phyloP scores from a whole-genome alignment of 2,329 filamentous ascomycete species.

The Coniochaeta hoffmannii region DNA sequence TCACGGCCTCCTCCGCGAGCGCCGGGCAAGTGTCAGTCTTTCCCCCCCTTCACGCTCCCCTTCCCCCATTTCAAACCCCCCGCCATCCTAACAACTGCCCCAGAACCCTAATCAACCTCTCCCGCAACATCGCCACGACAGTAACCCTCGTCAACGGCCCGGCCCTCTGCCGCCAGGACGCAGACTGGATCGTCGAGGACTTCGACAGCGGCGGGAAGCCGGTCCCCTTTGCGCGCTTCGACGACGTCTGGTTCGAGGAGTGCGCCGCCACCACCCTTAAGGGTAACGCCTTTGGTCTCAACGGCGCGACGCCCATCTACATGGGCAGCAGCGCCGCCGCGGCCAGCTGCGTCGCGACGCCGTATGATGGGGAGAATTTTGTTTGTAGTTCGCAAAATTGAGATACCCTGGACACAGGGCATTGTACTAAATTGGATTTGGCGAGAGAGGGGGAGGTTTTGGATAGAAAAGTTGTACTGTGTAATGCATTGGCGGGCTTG shows the following conservation, averaged over 20 bases:
- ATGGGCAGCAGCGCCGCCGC: conserved; percentile 10
- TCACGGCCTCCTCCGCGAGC: conserved; percentile 13
- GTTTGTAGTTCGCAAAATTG: conserved; percentile 9
- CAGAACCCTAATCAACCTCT: conserved; percentile 14
- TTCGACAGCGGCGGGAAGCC: conserved; percentile 13
- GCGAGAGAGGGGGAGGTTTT: neutral
- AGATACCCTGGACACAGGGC: neutral
- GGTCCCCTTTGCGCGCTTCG: conserved; percentile 19
- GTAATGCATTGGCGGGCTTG: neutral
- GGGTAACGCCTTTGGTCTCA: conserved; percentile 20
- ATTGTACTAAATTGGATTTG: too few species aligned
- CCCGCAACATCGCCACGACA: conserved; percentile 12
- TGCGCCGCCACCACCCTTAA: conserved; percentile 12
- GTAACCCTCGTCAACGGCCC: conserved; percentile 15
- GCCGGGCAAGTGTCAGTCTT: conserved; percentile 14
- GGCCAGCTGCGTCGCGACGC: conserved; percentile 11
- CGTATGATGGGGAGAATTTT: conserved; percentile 15
- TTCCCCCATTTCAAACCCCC: neutral
- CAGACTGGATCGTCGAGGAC: conserved; percentile 25
- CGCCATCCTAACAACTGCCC: neutral
- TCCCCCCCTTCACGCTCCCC: neutral
- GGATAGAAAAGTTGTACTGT: neutral
- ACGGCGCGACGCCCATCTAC: conserved; percentile 16
- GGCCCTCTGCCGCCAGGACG: conserved; percentile 19
- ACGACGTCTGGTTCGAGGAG: conserved; percentile 19